Conservation (phyloP, 2,329 filamentous ascomycete species). For the Fusarium bactridioides region DNA sequence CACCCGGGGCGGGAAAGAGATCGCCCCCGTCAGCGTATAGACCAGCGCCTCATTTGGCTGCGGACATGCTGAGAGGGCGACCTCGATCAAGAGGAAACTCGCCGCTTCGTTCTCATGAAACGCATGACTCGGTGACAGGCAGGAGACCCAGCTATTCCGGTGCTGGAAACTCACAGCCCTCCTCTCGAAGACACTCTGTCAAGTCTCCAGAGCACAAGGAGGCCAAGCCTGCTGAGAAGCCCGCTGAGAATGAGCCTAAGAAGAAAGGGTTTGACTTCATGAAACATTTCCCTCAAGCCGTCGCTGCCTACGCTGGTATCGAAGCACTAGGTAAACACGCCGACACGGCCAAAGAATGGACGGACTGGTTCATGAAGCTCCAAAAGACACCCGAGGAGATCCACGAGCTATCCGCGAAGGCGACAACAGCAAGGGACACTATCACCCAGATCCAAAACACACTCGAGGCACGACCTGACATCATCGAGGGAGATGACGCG, state of each 20-base stretch:
- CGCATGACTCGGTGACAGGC: background rate
- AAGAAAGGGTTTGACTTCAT: conserved; percentile 25
- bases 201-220: background rate
- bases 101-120: background rate
- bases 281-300: conserved; percentile 35
- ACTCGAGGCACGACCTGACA: conserved; percentile 41
- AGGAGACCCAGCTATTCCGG: background rate
- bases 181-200: background rate
- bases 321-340: conserved; percentile 41
- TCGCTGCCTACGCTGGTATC: conserved; percentile 41
- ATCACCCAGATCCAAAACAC: conserved; percentile 44
- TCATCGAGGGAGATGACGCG: conserved; percentile 44
- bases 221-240: background rate
- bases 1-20: background rate
- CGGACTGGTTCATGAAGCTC: conserved; percentile 45
- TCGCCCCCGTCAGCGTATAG: conserved; percentile 18
- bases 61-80: conserved; percentile 19
- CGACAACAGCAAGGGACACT: conserved; percentile 43
- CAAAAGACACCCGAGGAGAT: conserved; percentile 46
- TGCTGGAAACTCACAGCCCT: background rate
- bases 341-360: conserved; percentile 47
- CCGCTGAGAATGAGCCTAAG: background rate
- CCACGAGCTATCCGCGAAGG: conserved; percentile 37
- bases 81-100: conserved; percentile 22
- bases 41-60: conserved; percentile 5